These are phyloP conservation scores for Orbilia quercus DNA, from an alignment of 2,329 filamentous ascomycete species.

Conservation along the genomic window DNA sequence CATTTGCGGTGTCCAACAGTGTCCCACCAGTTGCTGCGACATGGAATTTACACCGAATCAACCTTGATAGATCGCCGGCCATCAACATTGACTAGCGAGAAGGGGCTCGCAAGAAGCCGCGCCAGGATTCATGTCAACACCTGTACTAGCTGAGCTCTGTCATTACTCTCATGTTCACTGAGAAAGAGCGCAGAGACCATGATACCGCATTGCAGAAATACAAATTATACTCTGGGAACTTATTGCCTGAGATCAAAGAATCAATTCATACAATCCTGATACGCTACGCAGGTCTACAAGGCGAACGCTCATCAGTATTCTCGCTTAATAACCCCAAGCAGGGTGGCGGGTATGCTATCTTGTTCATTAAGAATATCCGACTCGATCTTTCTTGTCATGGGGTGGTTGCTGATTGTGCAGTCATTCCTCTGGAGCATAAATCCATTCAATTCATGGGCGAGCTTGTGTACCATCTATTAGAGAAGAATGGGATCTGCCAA, in stretches of 20 bases:
- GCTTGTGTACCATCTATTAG: constrained; percentile 67
- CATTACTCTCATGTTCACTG: constrained; percentile 54
- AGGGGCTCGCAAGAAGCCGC: not conserved
- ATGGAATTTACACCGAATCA: constrained; percentile 46
- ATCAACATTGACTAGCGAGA: constrained; percentile 35
- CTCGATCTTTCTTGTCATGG: constrained; percentile 69
- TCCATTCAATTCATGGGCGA: constrained; percentile 68
- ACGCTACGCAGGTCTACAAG: constrained; percentile 54
- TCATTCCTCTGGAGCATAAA: constrained; percentile 74
- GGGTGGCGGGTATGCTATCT: constrained; percentile 60
- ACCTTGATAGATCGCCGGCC: constrained; percentile 56
- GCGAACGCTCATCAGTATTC: constrained; percentile 43
- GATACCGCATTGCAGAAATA: constrained; percentile 9
- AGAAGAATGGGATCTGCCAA: constrained; percentile 69
- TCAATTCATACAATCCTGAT: constrained; percentile 58
- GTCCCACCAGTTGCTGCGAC: not conserved
- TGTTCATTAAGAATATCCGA: constrained; percentile 68
- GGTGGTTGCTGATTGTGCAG: constrained; percentile 71
- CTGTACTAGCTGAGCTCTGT: constrained; percentile 44
- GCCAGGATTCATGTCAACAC: not conserved
- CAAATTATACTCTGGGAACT: constrained; percentile 18
- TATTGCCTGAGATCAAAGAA: constrained; percentile 59
- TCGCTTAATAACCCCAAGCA: constrained; percentile 41
- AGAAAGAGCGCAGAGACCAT: constrained; percentile 52
- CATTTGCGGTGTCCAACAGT: not conserved